These are phyloP conservation scores for Carex arenaria DNA, from an alignment of 202 grass and related monocot genomes.

Conservation along the genomic window DNA sequence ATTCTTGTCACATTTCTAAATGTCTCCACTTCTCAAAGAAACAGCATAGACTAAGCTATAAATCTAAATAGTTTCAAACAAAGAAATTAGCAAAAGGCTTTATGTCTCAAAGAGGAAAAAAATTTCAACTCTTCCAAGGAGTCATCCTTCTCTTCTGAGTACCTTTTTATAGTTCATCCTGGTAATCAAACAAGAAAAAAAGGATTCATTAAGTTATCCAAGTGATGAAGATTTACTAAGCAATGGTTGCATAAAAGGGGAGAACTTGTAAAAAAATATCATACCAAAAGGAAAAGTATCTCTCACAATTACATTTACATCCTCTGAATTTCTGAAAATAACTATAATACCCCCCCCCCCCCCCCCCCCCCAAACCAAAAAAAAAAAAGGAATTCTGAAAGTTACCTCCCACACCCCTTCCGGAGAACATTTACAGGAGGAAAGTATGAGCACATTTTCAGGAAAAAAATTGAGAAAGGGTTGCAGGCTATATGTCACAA, in stretches of 20 bases:
- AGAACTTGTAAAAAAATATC: neutral
- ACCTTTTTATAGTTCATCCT: conserved; percentile 71
- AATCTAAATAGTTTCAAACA: conserved; percentile 14
- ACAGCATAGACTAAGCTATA: conserved; percentile 20
- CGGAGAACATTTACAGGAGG: neutral
- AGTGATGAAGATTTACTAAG: neutral
- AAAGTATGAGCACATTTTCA: neutral
- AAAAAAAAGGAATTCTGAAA: neutral
- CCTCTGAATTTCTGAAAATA: neutral
- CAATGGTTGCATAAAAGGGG: neutral
- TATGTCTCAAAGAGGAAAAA: conserved; percentile 21
- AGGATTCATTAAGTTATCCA: neutral
- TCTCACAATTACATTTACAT: neutral
- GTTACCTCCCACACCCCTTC: neutral
- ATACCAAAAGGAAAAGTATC: neutral
- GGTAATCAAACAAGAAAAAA: neutral
- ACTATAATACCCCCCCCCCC: neutral
- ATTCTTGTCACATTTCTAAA: conserved; percentile 20
- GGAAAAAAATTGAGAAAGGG: neutral
- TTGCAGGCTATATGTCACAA: neutral
- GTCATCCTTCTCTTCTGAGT: conserved; percentile 17
- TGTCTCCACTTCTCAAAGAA: conserved; percentile 17
- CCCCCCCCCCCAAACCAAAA: neutral
- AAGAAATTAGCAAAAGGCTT: conserved; percentile 25
- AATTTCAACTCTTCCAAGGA: conserved; percentile 15